phyloP scores from a whole-genome alignment of 805 yeast species.

The Candida sakaeoensis region DNA sequence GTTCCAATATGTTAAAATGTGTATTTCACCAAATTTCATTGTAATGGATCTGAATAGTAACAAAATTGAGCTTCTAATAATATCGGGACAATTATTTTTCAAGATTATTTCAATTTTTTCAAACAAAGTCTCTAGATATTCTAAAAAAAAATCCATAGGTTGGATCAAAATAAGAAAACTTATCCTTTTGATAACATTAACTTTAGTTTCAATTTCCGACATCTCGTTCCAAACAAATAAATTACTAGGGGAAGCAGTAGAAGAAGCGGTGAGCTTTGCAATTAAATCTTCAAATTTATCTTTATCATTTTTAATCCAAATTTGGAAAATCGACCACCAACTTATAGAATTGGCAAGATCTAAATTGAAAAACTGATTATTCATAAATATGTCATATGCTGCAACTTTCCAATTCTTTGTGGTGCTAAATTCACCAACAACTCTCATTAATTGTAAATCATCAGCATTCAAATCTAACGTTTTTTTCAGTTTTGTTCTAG shows the following conservation, averaged over 20 bases:
- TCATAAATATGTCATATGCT: slow-evolving; percentile 63
- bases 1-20: slow-evolving; percentile 69
- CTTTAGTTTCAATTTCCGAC: slow-evolving; percentile 54
- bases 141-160: slow-evolving; percentile 54
- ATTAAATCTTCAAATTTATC: slow-evolving; percentile 48
- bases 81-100: slow-evolving; percentile 28
- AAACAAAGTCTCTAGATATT: slow-evolving; percentile 45
- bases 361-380: slow-evolving; percentile 50
- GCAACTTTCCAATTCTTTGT: slow-evolving; percentile 60
- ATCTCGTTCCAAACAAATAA: slow-evolving; percentile 70
- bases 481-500: slow-evolving; percentile 47
- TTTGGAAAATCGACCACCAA: slow-evolving; percentile 55
- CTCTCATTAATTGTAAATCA: slow-evolving; percentile 43
- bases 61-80: slow-evolving; percentile 44
- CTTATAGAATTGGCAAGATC: slow-evolving; percentile 17
- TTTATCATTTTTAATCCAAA: slow-evolving; percentile 65
- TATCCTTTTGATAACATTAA: slow-evolving; percentile 55
- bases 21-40: slow-evolving; percentile 58
- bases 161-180: slow-evolving; percentile 61
- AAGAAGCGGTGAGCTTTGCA: slow-evolving; percentile 29
- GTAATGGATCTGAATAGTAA: slow-evolving; percentile 62
- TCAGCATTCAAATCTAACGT: slow-evolving; percentile 34
- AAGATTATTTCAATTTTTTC: slow-evolving; percentile 32
- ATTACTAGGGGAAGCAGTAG: slow-evolving; percentile 47
- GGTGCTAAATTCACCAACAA: slow-evolving; percentile 31